These are phyloP conservation scores for Leucaena leucocephala DNA, from an alignment of 306 rosid species.

Conservation along the genomic window DNA sequence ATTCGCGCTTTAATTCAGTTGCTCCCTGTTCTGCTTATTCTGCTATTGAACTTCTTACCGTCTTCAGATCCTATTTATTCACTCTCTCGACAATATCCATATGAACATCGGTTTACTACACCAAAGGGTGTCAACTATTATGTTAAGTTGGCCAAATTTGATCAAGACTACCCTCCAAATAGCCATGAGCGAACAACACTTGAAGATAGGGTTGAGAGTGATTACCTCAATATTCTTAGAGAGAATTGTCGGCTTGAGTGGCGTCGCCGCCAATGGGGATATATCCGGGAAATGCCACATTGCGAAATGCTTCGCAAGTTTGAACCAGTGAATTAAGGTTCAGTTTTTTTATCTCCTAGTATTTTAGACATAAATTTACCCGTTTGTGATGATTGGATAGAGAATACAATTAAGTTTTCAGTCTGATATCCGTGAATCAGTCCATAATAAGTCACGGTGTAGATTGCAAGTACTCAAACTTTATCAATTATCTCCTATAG, in stretches of 20 bases:
- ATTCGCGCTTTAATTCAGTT: constrained; percentile 64
- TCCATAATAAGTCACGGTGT: constrained; percentile 47
- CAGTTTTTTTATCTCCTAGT: constrained; percentile 36
- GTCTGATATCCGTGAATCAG: constrained; percentile 38
- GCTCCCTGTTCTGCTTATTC: constrained; percentile 71
- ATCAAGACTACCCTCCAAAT: constrained; percentile 59
- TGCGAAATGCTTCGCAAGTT: constrained; percentile 78
- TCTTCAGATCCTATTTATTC: constrained; percentile 75
- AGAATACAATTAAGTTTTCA: constrained; percentile 36
- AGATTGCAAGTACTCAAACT: constrained; percentile 30
- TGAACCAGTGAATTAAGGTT: constrained; percentile 51
- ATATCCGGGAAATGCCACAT: constrained; percentile 83
- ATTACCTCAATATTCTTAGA: constrained; percentile 65
- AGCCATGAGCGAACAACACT: constrained; percentile 49
- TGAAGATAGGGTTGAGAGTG: constrained; percentile 74
- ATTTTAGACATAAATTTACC: constrained; percentile 36
- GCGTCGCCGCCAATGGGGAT: constrained; percentile 94
- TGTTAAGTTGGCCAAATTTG: constrained; percentile 73
- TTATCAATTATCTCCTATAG: constrained; percentile 11
- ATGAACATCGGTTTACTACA: constrained; percentile 63
- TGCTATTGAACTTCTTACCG: constrained; percentile 73
- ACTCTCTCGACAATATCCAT: constrained; percentile 68
- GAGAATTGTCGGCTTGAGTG: constrained; percentile 84
- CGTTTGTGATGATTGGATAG: not conserved
- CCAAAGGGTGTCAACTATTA: constrained; percentile 80